A percentile compares a stretch with the other conserved stretches of the same genome.
Evolutionary conservation across 2,329 filamentous ascomycete genomes (phyloP).

Genomic region (Talaromyces albobiverticillius): DNA sequence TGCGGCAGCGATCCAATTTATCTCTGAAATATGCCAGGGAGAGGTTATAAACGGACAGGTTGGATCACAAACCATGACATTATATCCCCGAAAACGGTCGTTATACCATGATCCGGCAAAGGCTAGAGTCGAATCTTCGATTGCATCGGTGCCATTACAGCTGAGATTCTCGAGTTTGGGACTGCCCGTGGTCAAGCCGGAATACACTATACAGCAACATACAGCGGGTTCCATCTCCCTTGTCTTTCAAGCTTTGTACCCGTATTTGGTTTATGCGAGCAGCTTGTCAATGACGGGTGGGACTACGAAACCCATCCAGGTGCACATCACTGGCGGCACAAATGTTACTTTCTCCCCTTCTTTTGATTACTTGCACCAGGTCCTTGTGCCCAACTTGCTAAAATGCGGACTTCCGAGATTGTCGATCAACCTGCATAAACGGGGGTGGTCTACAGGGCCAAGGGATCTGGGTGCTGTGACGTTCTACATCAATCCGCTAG

Average conservation of each 20-base stretch:
- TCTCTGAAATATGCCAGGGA: slow-evolving; percentile 50
- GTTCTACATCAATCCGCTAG: slow-evolving; percentile 47
- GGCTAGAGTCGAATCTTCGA: neutral
- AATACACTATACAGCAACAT: slow-evolving; percentile 42
- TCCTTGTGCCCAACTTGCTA: slow-evolving; percentile 53
- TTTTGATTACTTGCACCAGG: slow-evolving; percentile 55
- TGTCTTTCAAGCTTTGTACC: slow-evolving; percentile 59
- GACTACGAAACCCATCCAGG: slow-evolving; percentile 22
- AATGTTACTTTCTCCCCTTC: slow-evolving; percentile 56
- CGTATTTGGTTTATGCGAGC: slow-evolving; percentile 52
- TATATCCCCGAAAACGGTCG: slow-evolving; percentile 24
- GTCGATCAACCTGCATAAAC: slow-evolving; percentile 38
- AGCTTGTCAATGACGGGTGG: slow-evolving; percentile 12
- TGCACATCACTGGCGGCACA: slow-evolving; percentile 57
- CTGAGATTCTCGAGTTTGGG: slow-evolving; percentile 8
- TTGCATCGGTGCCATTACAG: neutral
- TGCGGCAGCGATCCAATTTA: slow-evolving; percentile 53
- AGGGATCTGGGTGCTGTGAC: slow-evolving; percentile 48
- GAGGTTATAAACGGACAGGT: slow-evolving; percentile 32
- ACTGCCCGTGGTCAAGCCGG: slow-evolving; percentile 22
- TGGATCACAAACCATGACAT: slow-evolving; percentile 33
- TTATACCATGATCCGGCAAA: neutral
- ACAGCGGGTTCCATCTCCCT: slow-evolving; percentile 55
- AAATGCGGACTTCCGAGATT: slow-evolving; percentile 51
- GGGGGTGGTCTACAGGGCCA: slow-evolving; percentile 54